These are phyloP conservation scores for Alternaria sp. DNA, from an alignment of 2,329 filamentous ascomycete genomes.

Conservation along the genomic window DNA sequence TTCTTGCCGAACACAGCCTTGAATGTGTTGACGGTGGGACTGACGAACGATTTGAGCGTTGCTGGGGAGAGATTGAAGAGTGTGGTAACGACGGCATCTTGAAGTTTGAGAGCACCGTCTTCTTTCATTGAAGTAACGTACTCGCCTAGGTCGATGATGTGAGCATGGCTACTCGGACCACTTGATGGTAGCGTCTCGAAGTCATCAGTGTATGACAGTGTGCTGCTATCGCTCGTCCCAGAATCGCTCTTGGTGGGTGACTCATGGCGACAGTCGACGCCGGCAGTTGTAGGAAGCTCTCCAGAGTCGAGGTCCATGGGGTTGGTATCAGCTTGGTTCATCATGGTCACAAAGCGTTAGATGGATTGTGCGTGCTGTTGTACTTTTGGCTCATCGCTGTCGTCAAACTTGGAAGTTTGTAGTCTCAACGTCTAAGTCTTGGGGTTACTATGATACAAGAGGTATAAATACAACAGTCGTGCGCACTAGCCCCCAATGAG, in stretches of 20 bases:
- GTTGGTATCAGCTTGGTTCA: not conserved
- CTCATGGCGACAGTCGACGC: fast-evolving
- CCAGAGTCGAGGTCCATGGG: constrained; percentile 7
- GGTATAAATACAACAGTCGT: not conserved
- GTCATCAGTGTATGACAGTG: constrained; percentile 10
- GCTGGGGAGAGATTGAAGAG: constrained; percentile 20
- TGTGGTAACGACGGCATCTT: constrained; percentile 30
- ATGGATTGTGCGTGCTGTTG: not conserved
- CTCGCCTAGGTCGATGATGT: constrained; percentile 21
- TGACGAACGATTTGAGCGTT: constrained; percentile 21
- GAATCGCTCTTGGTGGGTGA: constrained; percentile 11
- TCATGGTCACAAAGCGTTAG: constrained; percentile 5
- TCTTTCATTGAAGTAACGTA: constrained; percentile 1
- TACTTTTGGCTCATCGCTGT: fast-evolving
- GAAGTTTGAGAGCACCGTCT: constrained; percentile 12
- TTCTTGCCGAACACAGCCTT: constrained; percentile 27
- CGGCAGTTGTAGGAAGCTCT: too few species aligned
- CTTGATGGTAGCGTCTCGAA: constrained; percentile 16
- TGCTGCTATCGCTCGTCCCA: not conserved
- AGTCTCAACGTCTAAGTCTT: not conserved
- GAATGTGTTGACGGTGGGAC: constrained; percentile 21
- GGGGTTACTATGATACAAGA: not conserved
- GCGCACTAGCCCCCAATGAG: not conserved
- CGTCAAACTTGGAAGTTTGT: not conserved
- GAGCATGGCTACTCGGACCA: constrained; percentile 3